Conservation (phyloP, 345 rosid species). For the sweet orange (Citrus sinensis) region DNA sequence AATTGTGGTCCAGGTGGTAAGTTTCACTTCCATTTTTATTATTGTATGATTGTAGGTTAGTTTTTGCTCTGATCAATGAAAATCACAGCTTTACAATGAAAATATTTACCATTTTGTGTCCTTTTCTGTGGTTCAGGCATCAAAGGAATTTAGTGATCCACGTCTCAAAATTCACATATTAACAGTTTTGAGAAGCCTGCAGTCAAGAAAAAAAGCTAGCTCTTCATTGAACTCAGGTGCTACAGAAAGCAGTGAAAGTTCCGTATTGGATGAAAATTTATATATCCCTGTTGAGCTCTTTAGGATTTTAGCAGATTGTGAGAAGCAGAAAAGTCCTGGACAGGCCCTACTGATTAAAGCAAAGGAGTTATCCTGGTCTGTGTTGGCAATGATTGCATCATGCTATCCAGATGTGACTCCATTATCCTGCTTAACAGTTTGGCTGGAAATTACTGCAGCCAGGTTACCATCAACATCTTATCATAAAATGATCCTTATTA, state of each 20-base stretch:
- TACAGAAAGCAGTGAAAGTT: slow-evolving; percentile 39
- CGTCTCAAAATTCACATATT: slow-evolving; percentile 82
- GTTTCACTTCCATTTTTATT: slow-evolving; percentile 23
- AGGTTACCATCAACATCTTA: slow-evolving; percentile 43
- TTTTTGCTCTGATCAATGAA: background rate
- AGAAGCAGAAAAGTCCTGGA: slow-evolving; percentile 83
- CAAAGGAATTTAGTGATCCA: slow-evolving; percentile 80
- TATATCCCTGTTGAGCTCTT: slow-evolving; percentile 77
- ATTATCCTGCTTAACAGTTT: slow-evolving; percentile 76
- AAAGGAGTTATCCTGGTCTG: slow-evolving; percentile 92
- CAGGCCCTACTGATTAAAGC: slow-evolving; percentile 78
- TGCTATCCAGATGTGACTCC: slow-evolving; percentile 90
- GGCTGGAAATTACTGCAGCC: slow-evolving; percentile 99
- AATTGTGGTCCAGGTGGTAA: slow-evolving; percentile 73
- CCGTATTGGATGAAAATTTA: slow-evolving; percentile 49
- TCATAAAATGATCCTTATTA: background rate
- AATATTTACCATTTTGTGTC: slow-evolving; percentile 15
- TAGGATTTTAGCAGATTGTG: slow-evolving; percentile 83
- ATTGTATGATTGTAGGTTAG: background rate
- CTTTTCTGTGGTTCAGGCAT: slow-evolving; percentile 51
- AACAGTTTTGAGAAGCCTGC: slow-evolving; percentile 83
- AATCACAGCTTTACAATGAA: slow-evolving; percentile 1
- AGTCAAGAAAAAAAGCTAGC: slow-evolving; percentile 61
- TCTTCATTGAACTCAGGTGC: slow-evolving; percentile 42
- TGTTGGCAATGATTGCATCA: slow-evolving; percentile 92